A percentile compares a stretch with the other conserved stretches of the same genome.
Conservation (phyloP, 306 rosid genomes). For the Cucurbita ficifolia region DNA sequence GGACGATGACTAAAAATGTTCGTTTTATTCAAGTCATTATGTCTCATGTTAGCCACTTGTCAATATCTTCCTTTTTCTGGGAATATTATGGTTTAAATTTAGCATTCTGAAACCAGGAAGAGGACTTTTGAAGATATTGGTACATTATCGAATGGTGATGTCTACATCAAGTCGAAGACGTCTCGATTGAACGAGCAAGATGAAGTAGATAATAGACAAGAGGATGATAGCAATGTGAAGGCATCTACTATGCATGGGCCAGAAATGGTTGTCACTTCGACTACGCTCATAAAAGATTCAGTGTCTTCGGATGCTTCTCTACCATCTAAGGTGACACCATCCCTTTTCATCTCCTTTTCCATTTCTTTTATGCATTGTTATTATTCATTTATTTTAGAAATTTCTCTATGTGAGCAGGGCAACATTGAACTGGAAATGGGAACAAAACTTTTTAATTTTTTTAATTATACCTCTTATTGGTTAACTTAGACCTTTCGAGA, state of each 20-base stretch:
- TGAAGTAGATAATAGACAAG: constrained; percentile 17
- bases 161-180: constrained; percentile 30
- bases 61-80: background rate
- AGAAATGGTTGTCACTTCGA: constrained; percentile 24
- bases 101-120: constrained; percentile 43
- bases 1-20: background rate
- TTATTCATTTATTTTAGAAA: background rate
- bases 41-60: background rate
- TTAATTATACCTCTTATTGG: background rate
- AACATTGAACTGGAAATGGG: background rate
- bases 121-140: constrained; percentile 43
- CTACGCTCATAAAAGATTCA: constrained; percentile 19
- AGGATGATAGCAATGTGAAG: constrained; percentile 17
- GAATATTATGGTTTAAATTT: constrained; percentile 3
- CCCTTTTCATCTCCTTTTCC: background rate
- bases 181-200: constrained; percentile 27
- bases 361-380: background rate
- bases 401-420: background rate
- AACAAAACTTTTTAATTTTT: background rate
- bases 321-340: constrained; percentile 32
- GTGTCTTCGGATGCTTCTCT: constrained; percentile 27
- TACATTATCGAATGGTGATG: constrained; percentile 34
- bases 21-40: background rate
- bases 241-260: constrained; percentile 20
- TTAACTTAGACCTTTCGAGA: background rate